Conservation (phyloP, 208 protist species). For the Leishmania turanica region DNA sequence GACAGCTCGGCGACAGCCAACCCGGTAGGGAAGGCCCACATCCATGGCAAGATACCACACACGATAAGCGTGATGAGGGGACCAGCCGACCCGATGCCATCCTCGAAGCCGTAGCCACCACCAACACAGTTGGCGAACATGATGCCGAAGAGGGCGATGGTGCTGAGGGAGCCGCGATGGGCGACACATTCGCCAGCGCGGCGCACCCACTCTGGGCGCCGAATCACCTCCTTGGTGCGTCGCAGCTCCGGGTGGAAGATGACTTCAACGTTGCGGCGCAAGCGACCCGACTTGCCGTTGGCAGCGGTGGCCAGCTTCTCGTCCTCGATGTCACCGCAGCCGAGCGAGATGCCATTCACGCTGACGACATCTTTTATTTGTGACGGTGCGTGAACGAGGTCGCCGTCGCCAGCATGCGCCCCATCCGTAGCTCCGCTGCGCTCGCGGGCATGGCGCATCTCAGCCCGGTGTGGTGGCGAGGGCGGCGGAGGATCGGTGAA, state of each 20-base stretch:
- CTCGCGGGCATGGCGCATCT: constrained; percentile 29
- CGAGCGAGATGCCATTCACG: background rate
- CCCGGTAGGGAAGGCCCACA: constrained; percentile 82
- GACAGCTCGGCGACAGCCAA: constrained; percentile 83
- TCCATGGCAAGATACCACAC: constrained; percentile 71
- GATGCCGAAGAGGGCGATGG: constrained; percentile 69
- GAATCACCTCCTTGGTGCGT: constrained; percentile 76
- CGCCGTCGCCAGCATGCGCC: background rate
- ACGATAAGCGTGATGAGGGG: constrained; percentile 85
- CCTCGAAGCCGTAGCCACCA: constrained; percentile 87
- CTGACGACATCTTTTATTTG: background rate
- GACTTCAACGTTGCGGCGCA: constrained; percentile 33
- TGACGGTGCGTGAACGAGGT: background rate
- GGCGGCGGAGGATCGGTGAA: background rate
- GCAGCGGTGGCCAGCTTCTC: background rate
- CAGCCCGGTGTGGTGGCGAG: background rate
- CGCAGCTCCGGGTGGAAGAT: constrained; percentile 78
- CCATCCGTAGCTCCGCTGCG: constrained; percentile 7
- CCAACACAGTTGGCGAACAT: constrained; percentile 82
- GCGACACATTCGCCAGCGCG: constrained; percentile 72
- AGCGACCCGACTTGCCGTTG: background rate
- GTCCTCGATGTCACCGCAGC: background rate
- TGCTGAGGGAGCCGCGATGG: constrained; percentile 72
- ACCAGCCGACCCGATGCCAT: constrained; percentile 72
- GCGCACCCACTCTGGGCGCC: constrained; percentile 74